These are phyloP conservation scores for Pleurotus platypus DNA, from an alignment of 768 basidiomycete species.

Conservation along the genomic window DNA sequence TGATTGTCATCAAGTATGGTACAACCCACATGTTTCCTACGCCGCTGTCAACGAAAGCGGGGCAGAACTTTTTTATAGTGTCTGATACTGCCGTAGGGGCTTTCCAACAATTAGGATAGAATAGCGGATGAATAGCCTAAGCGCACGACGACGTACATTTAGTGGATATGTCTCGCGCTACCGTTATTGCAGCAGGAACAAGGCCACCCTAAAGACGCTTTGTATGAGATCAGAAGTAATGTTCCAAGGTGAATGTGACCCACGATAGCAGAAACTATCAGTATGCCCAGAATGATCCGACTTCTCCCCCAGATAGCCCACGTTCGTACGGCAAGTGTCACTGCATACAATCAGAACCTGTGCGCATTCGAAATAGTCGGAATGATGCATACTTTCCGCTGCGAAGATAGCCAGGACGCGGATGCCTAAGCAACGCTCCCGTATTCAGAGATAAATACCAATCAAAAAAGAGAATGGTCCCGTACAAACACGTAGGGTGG, in stretches of 20 bases:
- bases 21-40: conserved; percentile 3
- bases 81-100: neutral
- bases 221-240: neutral
- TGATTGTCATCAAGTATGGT: conserved; percentile 1
- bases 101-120: neutral
- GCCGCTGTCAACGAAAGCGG: neutral
- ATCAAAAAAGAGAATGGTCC: neutral
- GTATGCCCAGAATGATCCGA: conserved; percentile 11
- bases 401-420: conserved; percentile 13
- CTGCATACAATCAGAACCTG: conserved; percentile 7
- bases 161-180: conserved; percentile 9
- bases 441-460: too few species aligned
- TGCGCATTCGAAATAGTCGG: neutral
- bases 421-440: neutral
- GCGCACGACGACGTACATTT: neutral
- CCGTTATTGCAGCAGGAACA: conserved; percentile 12
- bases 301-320: conserved; percentile 24
- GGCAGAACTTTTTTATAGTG: neutral
- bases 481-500: neutral
- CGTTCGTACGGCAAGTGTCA: conserved; percentile 21
- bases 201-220: conserved; percentile 7
- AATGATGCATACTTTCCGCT: conserved; percentile 12
- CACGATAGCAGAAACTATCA: conserved; percentile 12
- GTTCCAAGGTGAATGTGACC: neutral
- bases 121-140: neutral